Base-by-base conservation (phyloP, 2,329 filamentous ascomycete genomes). In the Fusarium kyushuense region DNA sequence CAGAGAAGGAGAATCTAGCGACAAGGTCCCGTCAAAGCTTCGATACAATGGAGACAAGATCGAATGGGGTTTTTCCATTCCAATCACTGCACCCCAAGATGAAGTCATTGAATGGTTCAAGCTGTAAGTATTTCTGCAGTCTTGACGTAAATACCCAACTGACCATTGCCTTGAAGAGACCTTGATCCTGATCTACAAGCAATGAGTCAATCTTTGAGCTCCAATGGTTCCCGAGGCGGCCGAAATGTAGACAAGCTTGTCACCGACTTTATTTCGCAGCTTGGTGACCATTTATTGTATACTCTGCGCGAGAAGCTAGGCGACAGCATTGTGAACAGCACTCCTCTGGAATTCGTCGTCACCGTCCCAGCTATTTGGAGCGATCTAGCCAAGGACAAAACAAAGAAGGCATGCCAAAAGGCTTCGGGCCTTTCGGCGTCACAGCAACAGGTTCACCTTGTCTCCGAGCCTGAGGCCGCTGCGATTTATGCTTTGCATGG, bases 351-450 rank as follows among this genome's bases (percentile, higher is more conserved):
- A 54, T 85, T 86, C 51, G 80, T 87, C 43, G 73, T 87, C 43
- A 86, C 85, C 0, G 84, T 87, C 0, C 86, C 86, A 1, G 84
- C 85, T 8, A 84, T 87, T 9, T 88, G 85, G 86, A 84, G 80
- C 45, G 84, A 87, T 41, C 74, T 79, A 7, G 84, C 84, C 53
- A 86, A 84, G 45, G 78, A 84, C 38, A 81, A 80, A 61, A 87
- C 84, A 2, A 76, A 78, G 45, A 76, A 79, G 49, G 83, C 84
- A 17, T 83, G 80, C 41, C 72, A 80, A 58, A 73, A 70, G 13
- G 78, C 80, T 16, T 67, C 71, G 2, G 75, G 74, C 11, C 70
- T 80, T 5, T 76, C 72, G 6, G 61, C 71, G 3, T 64, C 73
- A 47, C 72, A 72, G 16, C 62, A 73, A 1, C 76, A 76, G 9